A percentile compares a stretch with the other conserved stretches of the same genome.
These are phyloP conservation scores for Takashimella koratensis DNA, from an alignment of 1,284 basidiomycete genomes.

Conservation along the genomic window DNA sequence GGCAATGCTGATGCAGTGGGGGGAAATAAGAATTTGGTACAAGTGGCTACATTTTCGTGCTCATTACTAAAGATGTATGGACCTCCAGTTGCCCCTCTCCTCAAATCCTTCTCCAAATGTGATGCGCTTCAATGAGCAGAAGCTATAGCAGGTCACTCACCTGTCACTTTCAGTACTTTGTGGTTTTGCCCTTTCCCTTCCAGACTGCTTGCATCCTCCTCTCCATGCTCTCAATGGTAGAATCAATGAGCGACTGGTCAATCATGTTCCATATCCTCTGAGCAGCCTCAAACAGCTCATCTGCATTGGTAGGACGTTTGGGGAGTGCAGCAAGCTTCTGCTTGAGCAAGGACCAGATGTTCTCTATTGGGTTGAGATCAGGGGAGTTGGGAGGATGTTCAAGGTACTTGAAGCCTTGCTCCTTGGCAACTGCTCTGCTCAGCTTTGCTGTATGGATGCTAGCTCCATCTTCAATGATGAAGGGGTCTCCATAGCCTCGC, in stretches of 20 bases:
- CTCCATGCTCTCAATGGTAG: constrained; percentile 1
- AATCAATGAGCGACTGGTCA: constrained; percentile 10
- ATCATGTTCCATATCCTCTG: constrained; percentile 9
- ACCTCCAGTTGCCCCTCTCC: too few species aligned
- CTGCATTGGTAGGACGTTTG: constrained; percentile 9
- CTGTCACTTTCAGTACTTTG: too few species aligned
- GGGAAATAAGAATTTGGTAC: too few species aligned
- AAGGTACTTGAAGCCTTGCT: constrained; percentile 6
- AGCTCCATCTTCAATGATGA: constrained; percentile 16
- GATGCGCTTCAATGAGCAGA: too few species aligned
- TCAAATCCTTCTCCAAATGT: too few species aligned
- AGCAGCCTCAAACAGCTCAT: constrained; percentile 13
- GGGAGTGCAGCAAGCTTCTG: constrained; percentile 1
- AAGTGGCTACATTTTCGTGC: too few species aligned
- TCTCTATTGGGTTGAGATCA: constrained; percentile 24
- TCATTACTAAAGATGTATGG: too few species aligned
- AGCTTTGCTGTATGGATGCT: constrained; percentile 9
- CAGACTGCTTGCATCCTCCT: too few species aligned
- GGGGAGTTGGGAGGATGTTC: constrained; percentile 19
- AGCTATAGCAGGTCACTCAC: too few species aligned
- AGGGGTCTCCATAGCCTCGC: constrained; percentile 11
- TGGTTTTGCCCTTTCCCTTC: too few species aligned
- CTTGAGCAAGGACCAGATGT: constrained; percentile 22
- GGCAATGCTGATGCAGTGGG: too few species aligned
- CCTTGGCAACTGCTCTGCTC: not conserved